Conservation (phyloP, 805 yeast genomes). For the Sugiyamaella chiloensis region DNA sequence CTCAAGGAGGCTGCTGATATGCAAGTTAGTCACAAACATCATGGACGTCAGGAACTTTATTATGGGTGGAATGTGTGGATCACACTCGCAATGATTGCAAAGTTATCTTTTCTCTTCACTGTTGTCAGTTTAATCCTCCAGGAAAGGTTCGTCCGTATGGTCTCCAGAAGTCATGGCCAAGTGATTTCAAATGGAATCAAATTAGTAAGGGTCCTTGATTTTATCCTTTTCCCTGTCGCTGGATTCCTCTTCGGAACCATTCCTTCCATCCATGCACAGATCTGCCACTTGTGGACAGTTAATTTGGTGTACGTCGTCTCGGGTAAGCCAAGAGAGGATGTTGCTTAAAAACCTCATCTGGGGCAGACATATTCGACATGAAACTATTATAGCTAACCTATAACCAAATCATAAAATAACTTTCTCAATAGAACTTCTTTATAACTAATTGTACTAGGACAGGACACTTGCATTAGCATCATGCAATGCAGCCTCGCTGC, state of each 20-base stretch:
- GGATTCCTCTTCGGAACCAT: conserved; percentile 1
- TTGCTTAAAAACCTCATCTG: no score
- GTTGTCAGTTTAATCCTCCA: neutral
- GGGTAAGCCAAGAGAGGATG: neutral
- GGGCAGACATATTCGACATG: no score
- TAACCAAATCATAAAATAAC: no score
- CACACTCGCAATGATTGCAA: neutral
- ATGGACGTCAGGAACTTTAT: neutral
- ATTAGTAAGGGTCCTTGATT: neutral
- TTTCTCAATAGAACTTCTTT: no score
- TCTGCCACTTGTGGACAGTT: conserved; percentile 4
- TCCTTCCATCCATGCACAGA: neutral
- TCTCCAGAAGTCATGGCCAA: neutral
- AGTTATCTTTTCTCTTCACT: neutral
- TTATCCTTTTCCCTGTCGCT: neutral
- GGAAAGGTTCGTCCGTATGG: conserved; percentile 1
- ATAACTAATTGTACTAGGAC: no score
- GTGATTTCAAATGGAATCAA: neutral
- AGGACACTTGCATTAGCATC: no score
- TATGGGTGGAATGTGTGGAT: neutral
- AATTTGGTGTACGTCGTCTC: neutral
- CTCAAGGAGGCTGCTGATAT: neutral
- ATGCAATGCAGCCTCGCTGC: no score
- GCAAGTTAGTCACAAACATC: neutral
- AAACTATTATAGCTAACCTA: no score